Percentiles rank a stretch among this genome's conserved stretches.
Conservation (phyloP, 164 flowering plant species). For the Berberis vulgaris region DNA sequence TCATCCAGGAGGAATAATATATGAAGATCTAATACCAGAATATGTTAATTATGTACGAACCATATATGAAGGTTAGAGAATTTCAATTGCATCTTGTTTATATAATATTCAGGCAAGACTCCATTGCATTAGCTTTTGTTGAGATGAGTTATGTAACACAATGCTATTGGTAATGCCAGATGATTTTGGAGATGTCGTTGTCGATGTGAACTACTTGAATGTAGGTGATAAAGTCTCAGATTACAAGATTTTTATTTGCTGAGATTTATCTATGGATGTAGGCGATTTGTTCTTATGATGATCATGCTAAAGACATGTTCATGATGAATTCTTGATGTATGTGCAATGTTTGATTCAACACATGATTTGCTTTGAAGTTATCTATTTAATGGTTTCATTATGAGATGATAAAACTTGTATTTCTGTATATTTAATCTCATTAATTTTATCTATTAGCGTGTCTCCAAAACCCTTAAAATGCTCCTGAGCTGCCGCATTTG, state of each 20-base stretch:
- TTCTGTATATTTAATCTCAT: too few species aligned
- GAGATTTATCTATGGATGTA: constrained; percentile 16
- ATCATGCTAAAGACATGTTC: too few species aligned
- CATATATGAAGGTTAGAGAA: constrained; percentile 71
- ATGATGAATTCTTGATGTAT: too few species aligned
- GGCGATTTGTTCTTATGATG: too few species aligned
- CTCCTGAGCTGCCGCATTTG: too few species aligned
- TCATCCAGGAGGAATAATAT: constrained; percentile 77
- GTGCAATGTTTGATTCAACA: too few species aligned
- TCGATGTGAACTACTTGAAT: constrained; percentile 89
- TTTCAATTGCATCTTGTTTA: background rate
- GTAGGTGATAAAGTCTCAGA: constrained; percentile 34
- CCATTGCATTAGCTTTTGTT: background rate
- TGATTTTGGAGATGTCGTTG: constrained; percentile 72
- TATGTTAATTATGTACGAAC: constrained; percentile 72
- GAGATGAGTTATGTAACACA: background rate
- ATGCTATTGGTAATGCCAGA: constrained; percentile 33
- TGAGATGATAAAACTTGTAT: too few species aligned
- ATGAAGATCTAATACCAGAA: constrained; percentile 70
- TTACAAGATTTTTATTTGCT: constrained; percentile 72
- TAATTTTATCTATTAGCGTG: too few species aligned
- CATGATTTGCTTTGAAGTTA: too few species aligned
- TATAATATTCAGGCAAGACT: background rate
- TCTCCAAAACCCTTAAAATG: too few species aligned
- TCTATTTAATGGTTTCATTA: too few species aligned